These are phyloP conservation scores for Pseudogymnoascus sp. DNA, from an alignment of 2,329 filamentous ascomycete genomes.

Conservation along the genomic window DNA sequence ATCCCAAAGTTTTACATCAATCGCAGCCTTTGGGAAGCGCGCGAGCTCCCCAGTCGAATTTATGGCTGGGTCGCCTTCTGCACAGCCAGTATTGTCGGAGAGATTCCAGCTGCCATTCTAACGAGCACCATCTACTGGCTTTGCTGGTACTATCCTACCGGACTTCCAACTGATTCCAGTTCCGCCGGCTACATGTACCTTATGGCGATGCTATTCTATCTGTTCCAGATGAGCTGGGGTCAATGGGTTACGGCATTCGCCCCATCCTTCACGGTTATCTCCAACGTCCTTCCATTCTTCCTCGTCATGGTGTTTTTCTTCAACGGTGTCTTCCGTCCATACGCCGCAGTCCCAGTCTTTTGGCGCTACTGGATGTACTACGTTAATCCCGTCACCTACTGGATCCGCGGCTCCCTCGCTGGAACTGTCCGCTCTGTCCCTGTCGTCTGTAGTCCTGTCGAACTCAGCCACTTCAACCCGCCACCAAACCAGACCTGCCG, in stretches of 20 bases:
- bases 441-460: conserved; percentile 38
- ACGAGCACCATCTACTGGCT: conserved; percentile 38
- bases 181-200: conserved; percentile 44
- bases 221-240: conserved; percentile 52
- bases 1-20: conserved; percentile 51
- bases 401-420: conserved; percentile 47
- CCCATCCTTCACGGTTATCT: conserved; percentile 51
- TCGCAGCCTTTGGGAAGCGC: conserved; percentile 48
- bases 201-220: conserved; percentile 51
- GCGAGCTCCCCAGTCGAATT: conserved; percentile 54
- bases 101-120: conserved; percentile 37
- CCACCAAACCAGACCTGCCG: conserved; percentile 43
- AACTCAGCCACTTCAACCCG: conserved; percentile 39
- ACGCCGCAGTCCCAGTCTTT: conserved; percentile 51
- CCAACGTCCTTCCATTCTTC: conserved; percentile 48
- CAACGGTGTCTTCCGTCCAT: conserved; percentile 67
- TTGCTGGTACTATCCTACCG: conserved; percentile 53
- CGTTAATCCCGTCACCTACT: conserved; percentile 53
- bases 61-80: conserved; percentile 55
- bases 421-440: conserved; percentile 41
- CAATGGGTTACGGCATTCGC: conserved; percentile 56
- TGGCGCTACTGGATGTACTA: conserved; percentile 53
- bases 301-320: conserved; percentile 60
- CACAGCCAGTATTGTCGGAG: conserved; percentile 41
- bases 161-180: conserved; percentile 27